Evolutionary conservation across 148 eudicot genomes (phyloP).

Genomic region (Vaccinium darrowii): DNA sequence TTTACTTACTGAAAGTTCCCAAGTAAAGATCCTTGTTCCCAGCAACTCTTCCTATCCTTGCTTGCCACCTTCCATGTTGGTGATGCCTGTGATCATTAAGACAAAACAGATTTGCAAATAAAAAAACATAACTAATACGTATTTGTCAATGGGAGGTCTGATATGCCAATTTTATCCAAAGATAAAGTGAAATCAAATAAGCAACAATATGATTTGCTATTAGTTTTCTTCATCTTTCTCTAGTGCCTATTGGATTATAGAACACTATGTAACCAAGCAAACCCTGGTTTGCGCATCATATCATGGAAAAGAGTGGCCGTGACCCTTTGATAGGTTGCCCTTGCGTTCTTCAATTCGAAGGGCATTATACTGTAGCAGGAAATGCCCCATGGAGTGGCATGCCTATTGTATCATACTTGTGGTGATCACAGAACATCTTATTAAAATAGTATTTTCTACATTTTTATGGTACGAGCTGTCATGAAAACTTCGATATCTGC

Average conservation of each 20-base stretch:
- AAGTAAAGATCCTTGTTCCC: conserved; percentile 97
- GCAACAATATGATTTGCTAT: background rate
- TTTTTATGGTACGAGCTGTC: background rate
- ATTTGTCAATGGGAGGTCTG: background rate
- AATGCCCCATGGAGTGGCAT: background rate
- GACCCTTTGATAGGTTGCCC: too few species aligned
- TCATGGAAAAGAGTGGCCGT: too few species aligned
- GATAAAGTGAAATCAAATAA: background rate
- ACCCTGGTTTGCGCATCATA: background rate
- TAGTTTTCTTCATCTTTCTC: background rate
- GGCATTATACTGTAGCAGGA: too few species aligned
- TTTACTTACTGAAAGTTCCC: conserved; percentile 88
- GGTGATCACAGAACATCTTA: background rate
- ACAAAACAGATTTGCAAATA: background rate
- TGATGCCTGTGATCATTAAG: conserved; percentile 61
- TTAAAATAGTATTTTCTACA: too few species aligned
- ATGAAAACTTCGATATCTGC: background rate
- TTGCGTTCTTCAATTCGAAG: too few species aligned
- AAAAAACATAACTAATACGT: background rate
- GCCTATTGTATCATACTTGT: background rate
- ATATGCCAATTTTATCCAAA: too few species aligned
- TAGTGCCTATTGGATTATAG: background rate
- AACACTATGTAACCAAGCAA: background rate
- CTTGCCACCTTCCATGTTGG: conserved; percentile 99
- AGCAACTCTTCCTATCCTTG: conserved; percentile 96